Evolutionary conservation across 1,284 basidiomycete genomes (phyloP), one percentile per base, ranked within the genome.

Genomic region (Vanrija sp.): DNA sequence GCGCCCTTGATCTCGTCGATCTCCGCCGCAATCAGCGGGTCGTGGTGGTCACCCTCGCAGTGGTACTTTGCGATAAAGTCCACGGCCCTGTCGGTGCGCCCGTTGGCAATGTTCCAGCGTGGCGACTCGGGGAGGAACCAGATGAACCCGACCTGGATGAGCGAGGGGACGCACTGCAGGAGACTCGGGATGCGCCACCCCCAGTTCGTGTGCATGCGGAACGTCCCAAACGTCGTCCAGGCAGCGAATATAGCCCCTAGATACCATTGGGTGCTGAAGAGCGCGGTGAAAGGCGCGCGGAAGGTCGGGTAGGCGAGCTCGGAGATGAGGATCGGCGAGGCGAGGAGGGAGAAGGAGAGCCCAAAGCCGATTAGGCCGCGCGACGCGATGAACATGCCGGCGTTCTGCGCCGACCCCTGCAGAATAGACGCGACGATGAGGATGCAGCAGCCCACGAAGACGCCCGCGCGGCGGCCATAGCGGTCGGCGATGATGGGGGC

Each of bases 211-310:
- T n/a, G 35, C 45, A 59, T 62, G 20, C 49, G 44, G 50, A 61
- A 62, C 9, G 63, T 67, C 8, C 65, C 63, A 53, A 54, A 65
- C 3, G 65, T 65, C 4, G 59, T 47, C 65, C 65, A 67, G 5
- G 63, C 56, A 6, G 65, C 78, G 15, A 53, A 44, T 25, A 67
- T 53, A 8, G 85, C 80, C 53, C 87, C 87, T n/a, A 84, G 82
- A 47, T 68, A 67, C 87, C 87, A 88, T 45, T 87, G 82, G n/a
- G 85, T 84, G 77, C 88, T 88, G 77, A 87, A 88, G 41, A 83
- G 74, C 2, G 85, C 83, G 4, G 85, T 88, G 45, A 88, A 72
- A 9, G 81, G 81, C 6, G 83, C 85, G 58, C 88, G 85, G 69
- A 89, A 83, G 0, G 80, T 76, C 7, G 87, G 87, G 69, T 88